Base-by-base conservation (phyloP, 75 land plant species). In the Azolla pinnata region DNA sequence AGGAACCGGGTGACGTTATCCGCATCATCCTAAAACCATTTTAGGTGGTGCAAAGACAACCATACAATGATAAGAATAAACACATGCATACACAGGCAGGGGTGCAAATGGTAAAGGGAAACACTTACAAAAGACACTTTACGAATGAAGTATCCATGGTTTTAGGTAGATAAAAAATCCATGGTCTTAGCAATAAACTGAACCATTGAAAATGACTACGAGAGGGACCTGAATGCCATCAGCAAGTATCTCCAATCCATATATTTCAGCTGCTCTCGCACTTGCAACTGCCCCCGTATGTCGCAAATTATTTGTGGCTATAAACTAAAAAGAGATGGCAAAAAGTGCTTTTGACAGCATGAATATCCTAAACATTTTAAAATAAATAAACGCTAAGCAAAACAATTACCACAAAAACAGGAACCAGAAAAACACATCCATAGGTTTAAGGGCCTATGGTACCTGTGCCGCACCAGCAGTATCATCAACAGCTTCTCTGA, bases 381-480 rank as follows among this genome's bases (percentile, higher is more conserved):
- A n/a, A n/a, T n/a, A n/a, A 51, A 18, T 9, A 19, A 24, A 51
- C 9, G 18, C 9, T 18, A 51, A 38, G 14, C 12, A 8, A 38
- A 38, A 38, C 14, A n/a, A n/a, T n/a, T n/a, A n/a, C n/a, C n/a
- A n/a, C 42, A 38, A 38, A 38, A 7, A 38, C 12, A 8, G 7
- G 42, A 7, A 46, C 17, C n/a, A 17, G 14, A 17, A 46, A 14
- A 17, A 46, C n/a, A 46, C 4, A 17, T 46, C 23, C 23, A 46
- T 46, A 17, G 17, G 17, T 46, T 3, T n/a, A n/a, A n/a, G n/a
- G n/a, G n/a, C n/a, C n/a, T n/a, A n/a, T n/a, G 17, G 49, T 18
- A 83, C 92, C 78, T 91, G 76, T n/a, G 97, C 97, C 23, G 97
- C 89, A 67, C 80, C 84, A 42, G 97, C 97, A 26, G 97, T 92